Percentiles rank a stretch among this genome's conserved stretches.
Conservation (phyloP, 2,329 filamentous ascomycete genomes). For the Colletotrichum camelliae region DNA sequence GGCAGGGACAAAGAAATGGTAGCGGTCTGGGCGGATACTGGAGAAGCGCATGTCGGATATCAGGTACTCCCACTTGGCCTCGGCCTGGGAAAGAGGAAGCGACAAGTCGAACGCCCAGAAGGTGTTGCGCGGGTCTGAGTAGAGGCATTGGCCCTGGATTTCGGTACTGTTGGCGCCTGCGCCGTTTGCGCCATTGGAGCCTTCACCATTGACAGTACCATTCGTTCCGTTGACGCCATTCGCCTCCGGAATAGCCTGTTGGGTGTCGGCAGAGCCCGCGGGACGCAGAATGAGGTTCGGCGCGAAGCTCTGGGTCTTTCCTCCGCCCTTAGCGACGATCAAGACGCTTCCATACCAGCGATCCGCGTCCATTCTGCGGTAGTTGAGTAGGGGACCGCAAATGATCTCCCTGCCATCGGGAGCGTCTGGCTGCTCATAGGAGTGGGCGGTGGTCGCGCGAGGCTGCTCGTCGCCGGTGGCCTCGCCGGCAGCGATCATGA, state of each 20-base stretch:
- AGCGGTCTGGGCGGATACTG: slow-evolving; percentile 63
- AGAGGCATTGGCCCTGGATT: slow-evolving; percentile 63
- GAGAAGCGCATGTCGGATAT: slow-evolving; percentile 71
- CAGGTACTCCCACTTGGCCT: slow-evolving; percentile 80
- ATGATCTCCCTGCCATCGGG: slow-evolving; percentile 65
- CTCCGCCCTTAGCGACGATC: slow-evolving; percentile 78
- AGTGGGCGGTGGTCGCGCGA: slow-evolving; percentile 12
- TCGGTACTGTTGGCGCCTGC: slow-evolving; percentile 3
- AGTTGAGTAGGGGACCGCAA: slow-evolving; percentile 79
- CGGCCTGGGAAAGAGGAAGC: slow-evolving; percentile 73
- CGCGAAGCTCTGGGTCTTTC: slow-evolving; percentile 58
- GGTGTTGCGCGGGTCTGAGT: slow-evolving; percentile 73
- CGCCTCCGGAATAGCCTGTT: slow-evolving; percentile 20
- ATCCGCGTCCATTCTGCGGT: slow-evolving; percentile 71
- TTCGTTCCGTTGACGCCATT: slow-evolving; percentile 33
- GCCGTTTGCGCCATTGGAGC: slow-evolving; percentile 30
- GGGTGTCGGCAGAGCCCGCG: slow-evolving; percentile 34
- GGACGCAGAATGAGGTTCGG: slow-evolving; percentile 64
- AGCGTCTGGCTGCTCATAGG: slow-evolving; percentile 21
- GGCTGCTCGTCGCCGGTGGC: slow-evolving; percentile 32
- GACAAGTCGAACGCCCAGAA: slow-evolving; percentile 93
- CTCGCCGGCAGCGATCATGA: slow-evolving; percentile 50
- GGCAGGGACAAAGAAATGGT: slow-evolving; percentile 85
- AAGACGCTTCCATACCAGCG: slow-evolving; percentile 87
- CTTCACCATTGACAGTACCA: slow-evolving; percentile 33